Evolutionary conservation across 1,284 basidiomycete genomes (phyloP).

Genomic region (Tylopilus sp.): DNA sequence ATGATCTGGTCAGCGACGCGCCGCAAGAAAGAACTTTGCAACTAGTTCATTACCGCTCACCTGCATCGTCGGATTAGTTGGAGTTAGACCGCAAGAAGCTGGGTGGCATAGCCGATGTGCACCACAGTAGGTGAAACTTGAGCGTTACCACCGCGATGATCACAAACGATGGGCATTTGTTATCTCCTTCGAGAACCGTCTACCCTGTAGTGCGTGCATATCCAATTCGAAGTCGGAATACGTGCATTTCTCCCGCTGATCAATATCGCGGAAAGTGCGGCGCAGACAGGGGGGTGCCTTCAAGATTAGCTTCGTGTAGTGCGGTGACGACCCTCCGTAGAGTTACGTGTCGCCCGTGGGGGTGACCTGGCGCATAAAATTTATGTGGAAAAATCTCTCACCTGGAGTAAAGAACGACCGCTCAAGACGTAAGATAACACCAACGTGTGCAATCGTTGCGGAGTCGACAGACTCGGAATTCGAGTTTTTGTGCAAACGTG

Average conservation of each 20-base stretch:
- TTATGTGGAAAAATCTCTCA: not conserved
- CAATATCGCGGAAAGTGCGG: not conserved
- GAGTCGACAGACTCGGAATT: not conserved
- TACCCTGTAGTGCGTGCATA: not conserved
- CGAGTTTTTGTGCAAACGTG: not conserved
- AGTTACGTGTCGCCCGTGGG: not conserved
- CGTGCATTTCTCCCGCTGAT: not conserved
- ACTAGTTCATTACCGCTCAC: slow-evolving; percentile 5
- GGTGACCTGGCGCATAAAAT: not conserved
- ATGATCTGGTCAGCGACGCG: not conserved
- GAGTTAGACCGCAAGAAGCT: not conserved
- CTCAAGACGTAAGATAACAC: slow-evolving; percentile 1
- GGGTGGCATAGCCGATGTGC: not conserved
- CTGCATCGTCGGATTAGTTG: not conserved
- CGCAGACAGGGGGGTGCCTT: not conserved
- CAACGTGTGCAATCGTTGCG: slow-evolving; percentile 3
- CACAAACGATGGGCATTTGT: not conserved
- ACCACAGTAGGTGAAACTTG: slow-evolving; percentile 11
- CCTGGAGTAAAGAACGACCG: not conserved
- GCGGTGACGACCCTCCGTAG: not conserved
- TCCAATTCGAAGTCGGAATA: not conserved
- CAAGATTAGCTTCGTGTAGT: not conserved
- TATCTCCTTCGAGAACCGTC: not conserved
- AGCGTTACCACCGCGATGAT: slow-evolving; percentile 12
- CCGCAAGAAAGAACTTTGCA: slow-evolving; percentile 6